Base-by-base conservation (phyloP, 83 land plant species). In the Larix sibirica region DNA sequence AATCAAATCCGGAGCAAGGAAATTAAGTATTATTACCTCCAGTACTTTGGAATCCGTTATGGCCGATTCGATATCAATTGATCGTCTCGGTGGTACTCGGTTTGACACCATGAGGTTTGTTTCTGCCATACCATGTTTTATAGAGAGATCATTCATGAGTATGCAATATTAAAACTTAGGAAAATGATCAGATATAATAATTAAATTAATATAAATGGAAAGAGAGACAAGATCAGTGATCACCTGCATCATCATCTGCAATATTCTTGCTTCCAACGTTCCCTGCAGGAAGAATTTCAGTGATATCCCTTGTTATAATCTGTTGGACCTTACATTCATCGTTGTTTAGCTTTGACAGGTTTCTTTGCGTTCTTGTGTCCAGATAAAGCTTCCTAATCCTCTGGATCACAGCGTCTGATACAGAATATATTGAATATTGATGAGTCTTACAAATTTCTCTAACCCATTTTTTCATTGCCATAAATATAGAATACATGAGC, bases 291-390 rank as follows among this genome's bases (percentile, higher is more conserved):
- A 73, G 17, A 42, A 44, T 24, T n/a, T 73, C 54, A 42, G 5
- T 44, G 54, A 73, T 5, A 4, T 73, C 77, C 56, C 44, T 73
- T 2, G 24, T 42, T 40, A 73, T 10, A 42, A 73, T 73, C 77
- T 73, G 54, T 73, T 73, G 54, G 21, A 73, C 54, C n/a, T 73
- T 38, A 42, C 20, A 40, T n/a, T 73, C 28, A 21, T 0, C 10
- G 23, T n/a, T 73, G 44, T 73, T 73, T 13, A 73, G 56, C 77
- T 73, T 73, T 40, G 77, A 73, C 77, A 73, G 54, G 77, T 73
- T 73, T 73, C 77, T 73, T 50, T 73, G 77, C 4, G 77, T 73
- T 40, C 77, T 73, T 23, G 77, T 73, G 44, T 73, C 77, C 56
- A 73, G 21, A 73, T 73, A 73, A 44, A 40, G 50, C 54, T 73